phyloP scores from a whole-genome alignment of 768 basidiomycete species.

The Lepiota brunneoincarnata region DNA sequence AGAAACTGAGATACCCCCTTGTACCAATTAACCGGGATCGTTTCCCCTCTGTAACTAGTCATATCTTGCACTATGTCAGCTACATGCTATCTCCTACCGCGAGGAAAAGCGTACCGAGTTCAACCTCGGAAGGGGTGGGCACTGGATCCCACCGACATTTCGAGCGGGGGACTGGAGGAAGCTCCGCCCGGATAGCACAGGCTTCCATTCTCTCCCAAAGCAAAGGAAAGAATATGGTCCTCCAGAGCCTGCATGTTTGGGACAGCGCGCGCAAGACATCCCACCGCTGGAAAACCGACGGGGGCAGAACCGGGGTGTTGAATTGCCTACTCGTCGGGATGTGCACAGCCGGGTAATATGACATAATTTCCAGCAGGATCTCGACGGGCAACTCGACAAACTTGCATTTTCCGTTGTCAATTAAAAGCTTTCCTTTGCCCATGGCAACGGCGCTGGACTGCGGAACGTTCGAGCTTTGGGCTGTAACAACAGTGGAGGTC shows the following conservation, averaged over 20 bases:
- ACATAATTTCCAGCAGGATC: conserved; percentile 28
- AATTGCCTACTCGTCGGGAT: conserved; percentile 16
- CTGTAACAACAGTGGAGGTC: too few species aligned
- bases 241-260: conserved; percentile 28
- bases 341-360: conserved; percentile 21
- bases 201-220: conserved; percentile 30
- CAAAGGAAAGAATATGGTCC: conserved; percentile 25
- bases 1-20: neutral
- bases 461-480: too few species aligned
- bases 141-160: too few species aligned
- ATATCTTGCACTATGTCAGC: neutral
- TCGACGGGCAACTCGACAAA: conserved; percentile 27
- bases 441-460: too few species aligned
- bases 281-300: conserved; percentile 22
- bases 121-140: neutral
- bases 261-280: conserved; percentile 30
- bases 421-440: neutral
- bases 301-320: conserved; percentile 15
- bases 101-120: neutral
- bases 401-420: conserved; percentile 7
- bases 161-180: neutral
- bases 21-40: neutral
- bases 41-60: neutral
- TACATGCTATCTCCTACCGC: neutral
- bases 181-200: conserved; percentile 18